Conservation (phyloP, 495 filamentous ascomycete species). For the Chaetomium tenue region DNA sequence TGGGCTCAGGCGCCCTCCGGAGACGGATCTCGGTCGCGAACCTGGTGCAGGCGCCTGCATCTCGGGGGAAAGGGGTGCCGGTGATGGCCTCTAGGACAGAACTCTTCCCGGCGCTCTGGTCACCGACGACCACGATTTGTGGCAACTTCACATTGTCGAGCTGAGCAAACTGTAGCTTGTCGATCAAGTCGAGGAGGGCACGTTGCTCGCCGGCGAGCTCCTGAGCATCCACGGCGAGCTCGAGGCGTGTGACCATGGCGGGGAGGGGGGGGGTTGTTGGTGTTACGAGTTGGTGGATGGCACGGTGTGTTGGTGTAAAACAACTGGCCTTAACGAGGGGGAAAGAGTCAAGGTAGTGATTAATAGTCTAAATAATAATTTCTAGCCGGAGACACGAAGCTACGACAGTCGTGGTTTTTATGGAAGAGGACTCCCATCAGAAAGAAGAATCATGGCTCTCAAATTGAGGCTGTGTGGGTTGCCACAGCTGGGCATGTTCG, state of each 20-base stretch:
- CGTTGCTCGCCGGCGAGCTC: slow-evolving; percentile 41
- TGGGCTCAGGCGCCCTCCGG: slow-evolving; percentile 47
- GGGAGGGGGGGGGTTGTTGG: neutral
- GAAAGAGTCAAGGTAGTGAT: neutral
- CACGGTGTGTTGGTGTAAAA: neutral
- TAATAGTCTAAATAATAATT: neutral
- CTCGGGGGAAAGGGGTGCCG: slow-evolving; percentile 64
- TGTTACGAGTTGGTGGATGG: too few relatives aligned
- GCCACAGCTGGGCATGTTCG: slow-evolving; percentile 4
- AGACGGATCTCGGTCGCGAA: slow-evolving; percentile 62
- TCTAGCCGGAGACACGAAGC: neutral
- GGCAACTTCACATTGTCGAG: slow-evolving; percentile 54
- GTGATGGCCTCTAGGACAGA: slow-evolving; percentile 74
- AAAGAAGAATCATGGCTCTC: too few relatives aligned
- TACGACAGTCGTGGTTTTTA: neutral
- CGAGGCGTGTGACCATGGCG: slow-evolving; percentile 32
- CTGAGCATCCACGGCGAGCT: slow-evolving; percentile 37
- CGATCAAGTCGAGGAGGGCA: slow-evolving; percentile 40
- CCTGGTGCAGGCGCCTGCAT: slow-evolving; percentile 63
- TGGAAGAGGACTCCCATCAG: neutral
- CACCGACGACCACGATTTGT: slow-evolving; percentile 71
- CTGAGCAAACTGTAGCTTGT: slow-evolving; percentile 44
- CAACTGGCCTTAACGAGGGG: neutral
- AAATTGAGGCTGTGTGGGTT: neutral
- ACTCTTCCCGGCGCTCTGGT: slow-evolving; percentile 70